These are phyloP conservation scores for Suhomyces sp. DNA, from an alignment of 805 yeast genomes.

Conservation along the genomic window DNA sequence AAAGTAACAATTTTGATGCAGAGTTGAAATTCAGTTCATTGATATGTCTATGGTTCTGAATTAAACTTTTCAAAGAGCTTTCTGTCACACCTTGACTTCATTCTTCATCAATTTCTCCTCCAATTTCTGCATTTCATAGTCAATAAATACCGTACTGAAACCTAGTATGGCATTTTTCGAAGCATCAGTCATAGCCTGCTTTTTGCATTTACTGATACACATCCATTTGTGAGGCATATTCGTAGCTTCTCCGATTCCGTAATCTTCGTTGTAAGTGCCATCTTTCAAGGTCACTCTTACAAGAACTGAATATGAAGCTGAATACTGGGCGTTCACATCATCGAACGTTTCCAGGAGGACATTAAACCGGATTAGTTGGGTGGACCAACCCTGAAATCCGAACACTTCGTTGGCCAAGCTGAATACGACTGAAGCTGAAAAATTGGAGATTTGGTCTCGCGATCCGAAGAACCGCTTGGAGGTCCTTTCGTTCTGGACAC, in stretches of 20 bases:
- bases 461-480: constrained; percentile 7
- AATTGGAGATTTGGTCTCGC: background rate
- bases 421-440: constrained; percentile 27
- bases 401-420: constrained; percentile 50
- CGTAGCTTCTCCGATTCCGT: constrained; percentile 41
- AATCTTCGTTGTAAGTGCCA: constrained; percentile 38
- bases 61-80: too few relatives aligned
- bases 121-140: constrained; percentile 23
- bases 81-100: background rate
- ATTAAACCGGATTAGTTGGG: constrained; percentile 33
- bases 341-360: constrained; percentile 20
- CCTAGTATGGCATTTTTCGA: constrained; percentile 42
- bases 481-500: constrained; percentile 18
- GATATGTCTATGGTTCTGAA: too few relatives aligned
- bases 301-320: constrained; percentile 26
- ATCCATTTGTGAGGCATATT: constrained; percentile 33
- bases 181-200: constrained; percentile 49
- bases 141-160: constrained; percentile 25
- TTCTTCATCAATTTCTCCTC: background rate
- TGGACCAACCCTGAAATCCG: constrained; percentile 60
- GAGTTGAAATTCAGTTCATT: too few relatives aligned
- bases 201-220: constrained; percentile 42
- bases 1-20: too few relatives aligned
- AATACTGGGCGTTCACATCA: constrained; percentile 18
- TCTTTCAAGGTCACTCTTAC: constrained; percentile 42